Conservation (phyloP, 176 grass and related monocot genomes). For the Areca catechu region DNA sequence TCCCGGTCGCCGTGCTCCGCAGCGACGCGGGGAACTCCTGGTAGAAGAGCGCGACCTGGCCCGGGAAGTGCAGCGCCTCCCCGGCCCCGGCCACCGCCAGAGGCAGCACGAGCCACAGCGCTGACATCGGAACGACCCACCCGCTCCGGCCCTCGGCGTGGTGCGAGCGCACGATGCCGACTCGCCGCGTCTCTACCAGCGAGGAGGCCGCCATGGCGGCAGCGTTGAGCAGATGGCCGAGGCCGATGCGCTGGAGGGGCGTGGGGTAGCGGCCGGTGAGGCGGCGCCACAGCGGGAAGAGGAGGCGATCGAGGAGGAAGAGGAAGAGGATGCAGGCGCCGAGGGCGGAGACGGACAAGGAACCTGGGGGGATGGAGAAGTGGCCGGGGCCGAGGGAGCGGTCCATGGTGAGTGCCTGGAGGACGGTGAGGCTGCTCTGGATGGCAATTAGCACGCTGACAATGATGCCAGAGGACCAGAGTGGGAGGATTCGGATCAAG, state of each 20-base stretch:
- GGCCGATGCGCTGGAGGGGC: slow-evolving; percentile 45
- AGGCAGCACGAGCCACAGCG: slow-evolving; percentile 58
- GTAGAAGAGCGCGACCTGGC: slow-evolving; percentile 58
- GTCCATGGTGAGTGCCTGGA: slow-evolving; percentile 73
- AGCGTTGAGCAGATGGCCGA: slow-evolving; percentile 38
- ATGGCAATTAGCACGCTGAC: slow-evolving; percentile 43
- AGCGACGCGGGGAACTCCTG: slow-evolving; percentile 60
- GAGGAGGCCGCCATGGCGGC: slow-evolving; percentile 44
- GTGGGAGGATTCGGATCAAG: slow-evolving; percentile 44
- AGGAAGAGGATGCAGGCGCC: slow-evolving; percentile 25
- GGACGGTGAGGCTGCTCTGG: slow-evolving; percentile 48
- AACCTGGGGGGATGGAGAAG: slow-evolving; percentile 51
- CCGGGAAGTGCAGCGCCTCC: slow-evolving; percentile 55
- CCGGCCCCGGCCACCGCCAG: slow-evolving; percentile 35
- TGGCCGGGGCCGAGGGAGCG: slow-evolving; percentile 26
- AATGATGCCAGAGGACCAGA: slow-evolving; percentile 46
- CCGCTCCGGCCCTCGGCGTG: slow-evolving; percentile 13
- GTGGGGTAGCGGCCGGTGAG: slow-evolving; percentile 27
- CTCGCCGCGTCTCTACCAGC: slow-evolving; percentile 32
- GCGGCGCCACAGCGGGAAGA: slow-evolving; percentile 37
- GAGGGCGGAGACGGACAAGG: slow-evolving; percentile 26
- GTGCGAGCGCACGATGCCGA: slow-evolving; percentile 24
- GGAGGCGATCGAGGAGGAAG: slow-evolving; percentile 38
- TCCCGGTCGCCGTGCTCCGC: slow-evolving; percentile 59
- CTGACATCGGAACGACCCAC: slow-evolving; percentile 62